Base-by-base conservation (phyloP, 495 filamentous ascomycete species). In the Penicillium cosmopolitanum region DNA sequence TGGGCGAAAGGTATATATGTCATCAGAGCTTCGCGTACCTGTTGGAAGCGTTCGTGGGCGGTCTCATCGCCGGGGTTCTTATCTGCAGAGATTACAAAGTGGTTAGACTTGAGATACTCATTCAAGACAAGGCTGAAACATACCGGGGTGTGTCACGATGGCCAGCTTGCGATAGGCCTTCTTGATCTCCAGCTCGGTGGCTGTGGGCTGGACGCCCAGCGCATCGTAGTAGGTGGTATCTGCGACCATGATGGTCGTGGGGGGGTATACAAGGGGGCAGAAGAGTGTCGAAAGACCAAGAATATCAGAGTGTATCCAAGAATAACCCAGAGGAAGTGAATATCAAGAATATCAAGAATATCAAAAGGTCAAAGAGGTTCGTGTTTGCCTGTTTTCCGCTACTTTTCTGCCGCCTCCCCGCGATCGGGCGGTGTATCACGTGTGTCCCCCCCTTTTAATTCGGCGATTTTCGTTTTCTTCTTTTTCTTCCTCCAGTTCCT, bases 151-250 rank as follows among this genome's bases (percentile, higher is more conserved):
- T 57, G 87, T 86, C 56, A 82, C 80, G 65, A 99, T 96, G 47
- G 95, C 95, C 33, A 95, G 87, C 75, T 93, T 98, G 59, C 95
- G 84, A 74, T 99, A 99, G n/a, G 95, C 95, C 77, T 98, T 98
- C 81, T 99, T 99, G 77, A 99, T 97, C 62, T 99, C 96, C 8
- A 98, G 87, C 71, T 96, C 92, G 55, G 92, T 89, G 16, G 95
- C 96, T 11, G 87, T 91, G 43, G 93, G 89, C 72, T 87, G 84
- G 66, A 99, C 96, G 57, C 89, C 90, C 13, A 99, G 82, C 65
- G 84, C 86, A 73, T 98, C 96, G 76, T 98, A 98, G 76, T 95
- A 95, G 55, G 83, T 76, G 23, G 90, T 93, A 67, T 95, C 91
- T 54, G 87, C 90, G 59, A 94, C 91, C 90, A 94, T 94, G 61